Evolutionary conservation across 495 filamentous ascomycete species (phyloP), one percentile per base, ranked within the genome.

Genomic region (Zalerion maritima): DNA sequence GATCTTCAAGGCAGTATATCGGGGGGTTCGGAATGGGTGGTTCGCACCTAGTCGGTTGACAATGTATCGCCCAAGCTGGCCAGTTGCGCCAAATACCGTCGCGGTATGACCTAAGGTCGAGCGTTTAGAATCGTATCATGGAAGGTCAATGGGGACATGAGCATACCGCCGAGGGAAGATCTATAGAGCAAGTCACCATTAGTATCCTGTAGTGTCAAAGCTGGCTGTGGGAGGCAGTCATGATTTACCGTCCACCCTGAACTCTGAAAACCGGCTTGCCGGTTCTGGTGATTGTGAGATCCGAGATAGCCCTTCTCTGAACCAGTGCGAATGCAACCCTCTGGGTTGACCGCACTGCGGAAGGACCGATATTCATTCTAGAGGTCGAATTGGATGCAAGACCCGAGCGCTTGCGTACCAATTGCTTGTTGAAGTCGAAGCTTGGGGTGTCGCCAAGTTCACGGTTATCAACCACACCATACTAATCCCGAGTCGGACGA

Each of bases 11-110:
- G 14, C 15, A 6, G 28, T 31, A 27, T 15, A 8, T 13, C n/a
- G 5, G 5, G 16, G 13, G 31, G 23, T 38, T 27, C 24, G 28
- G 14, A n/a, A 28, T 19, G 24, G 23, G 20, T 15, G 23, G 12
- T 35, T 29, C 68, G 40, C 69, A 92, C 89, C 89, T 46, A 99
- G 73, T 45, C 78, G 71, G 58, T 92, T 91, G 45, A 96, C 89
- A 55, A 99, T 91, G 55, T 99, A 99, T 45, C 89, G 77, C 45
- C 89, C 89, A 21, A 99, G 67, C 53, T 91, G 85, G 38, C 89
- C 89, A 23, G 87, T 93, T 38, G 91, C 91, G 56, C 89, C 89
- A 56, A 99, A 99, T 46, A 99, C 85, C 23, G 89, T 99, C 19
- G 79, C 86, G 35, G 85, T 94, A 55, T 96, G 83, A 30, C 83